phyloP scores from a whole-genome alignment of 345 rosid species.

The Populus ilicifolia region DNA sequence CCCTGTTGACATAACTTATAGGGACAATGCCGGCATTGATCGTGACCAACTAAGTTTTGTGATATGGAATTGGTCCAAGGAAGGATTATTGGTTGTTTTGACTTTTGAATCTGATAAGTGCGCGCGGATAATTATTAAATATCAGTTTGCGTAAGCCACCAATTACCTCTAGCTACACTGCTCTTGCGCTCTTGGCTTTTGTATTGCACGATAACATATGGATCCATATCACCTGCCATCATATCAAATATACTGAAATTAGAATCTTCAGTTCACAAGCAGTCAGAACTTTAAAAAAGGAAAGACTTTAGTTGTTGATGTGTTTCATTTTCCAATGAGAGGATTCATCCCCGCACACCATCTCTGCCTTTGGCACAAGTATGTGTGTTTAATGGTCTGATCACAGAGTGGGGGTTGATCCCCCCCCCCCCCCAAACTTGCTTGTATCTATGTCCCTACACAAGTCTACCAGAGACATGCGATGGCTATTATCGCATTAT shows the following conservation, averaged over 20 bases:
- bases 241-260: background rate
- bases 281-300: background rate
- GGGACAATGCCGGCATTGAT: background rate
- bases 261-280: background rate
- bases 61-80: background rate
- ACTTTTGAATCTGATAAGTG: background rate
- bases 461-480: background rate
- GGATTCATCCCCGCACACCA: background rate
- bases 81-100: background rate
- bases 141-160: background rate
- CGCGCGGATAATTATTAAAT: background rate
- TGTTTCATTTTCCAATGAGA: background rate
- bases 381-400: no score
- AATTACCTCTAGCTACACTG: conserved; percentile 61
- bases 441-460: background rate
- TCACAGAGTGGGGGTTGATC: no score
- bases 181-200: conserved; percentile 66
- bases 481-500: background rate
- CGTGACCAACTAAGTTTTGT: background rate
- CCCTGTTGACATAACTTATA: background rate
- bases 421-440: background rate
- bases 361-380: no score
- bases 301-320: background rate
- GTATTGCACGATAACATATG: conserved; percentile 68
- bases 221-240: conserved; percentile 58